Evolutionary conservation across 345 rosid genomes (phyloP), one percentile per base, ranked within the genome.

Genomic region (Rubroshorea leprosula): DNA sequence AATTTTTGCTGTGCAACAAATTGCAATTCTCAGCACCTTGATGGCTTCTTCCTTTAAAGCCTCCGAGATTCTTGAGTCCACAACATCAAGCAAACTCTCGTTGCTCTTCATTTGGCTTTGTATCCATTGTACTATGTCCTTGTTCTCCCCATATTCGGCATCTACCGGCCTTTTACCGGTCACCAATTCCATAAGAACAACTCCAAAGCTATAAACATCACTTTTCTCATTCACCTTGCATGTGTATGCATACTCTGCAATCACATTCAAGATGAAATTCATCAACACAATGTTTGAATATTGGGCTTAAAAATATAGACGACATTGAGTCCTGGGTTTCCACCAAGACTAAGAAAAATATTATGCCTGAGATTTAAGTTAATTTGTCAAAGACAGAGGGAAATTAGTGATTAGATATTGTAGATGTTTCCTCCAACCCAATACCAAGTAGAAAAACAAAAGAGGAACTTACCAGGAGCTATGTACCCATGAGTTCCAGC

Each of bases 401-500:
- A n/a, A n/a, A n/a, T n/a, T n/a, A n/a, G n/a, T n/a, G n/a, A n/a
- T n/a, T n/a, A n/a, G n/a, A n/a, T n/a, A n/a, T n/a, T n/a, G n/a
- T n/a, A n/a, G n/a, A n/a, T n/a, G n/a, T n/a, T n/a, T n/a, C n/a
- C n/a, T 27, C 31, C 5, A 27, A 27, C 8, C 8, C 31, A 27
- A 3, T 3, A 27, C 8, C 31, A 27, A 27, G 8, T 27, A 27
- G 31, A 27, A 27, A 27, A 4, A 3, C 31, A 27, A 27, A 27
- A n/a, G n/a, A 47, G 51, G 29, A 59, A 24, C 19, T 54, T 83
- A 88, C 98, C 98, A 5, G 98, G 98, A 63, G 98, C 95, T 44
- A 91, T 88, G 76, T 91, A 91, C 20, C 98, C 98, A 25, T 65
- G 72, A 59, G 98, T 85, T 55, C 98, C 98, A 29, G 85, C 77